Base-by-base conservation (phyloP, 345 rosid genomes). In the Odontarrhena argentea region DNA sequence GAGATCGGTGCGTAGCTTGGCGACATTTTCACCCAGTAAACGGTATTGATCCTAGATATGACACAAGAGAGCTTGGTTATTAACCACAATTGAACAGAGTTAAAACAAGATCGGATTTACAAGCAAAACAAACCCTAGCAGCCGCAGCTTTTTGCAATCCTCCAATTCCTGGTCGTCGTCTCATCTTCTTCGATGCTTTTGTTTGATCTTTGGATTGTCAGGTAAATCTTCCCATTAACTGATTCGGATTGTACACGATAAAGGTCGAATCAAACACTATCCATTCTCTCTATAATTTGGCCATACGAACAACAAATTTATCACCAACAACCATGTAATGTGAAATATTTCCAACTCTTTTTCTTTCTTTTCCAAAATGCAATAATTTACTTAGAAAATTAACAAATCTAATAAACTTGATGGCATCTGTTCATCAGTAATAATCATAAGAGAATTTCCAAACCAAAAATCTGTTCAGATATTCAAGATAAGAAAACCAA, bases 131-230 rank as follows among this genome's bases (percentile, higher is more conserved):
- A 76, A 91, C 90, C 92, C 90, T 78, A 50, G 96, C 80, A 4
- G 82, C 94, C 14, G 87, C 98, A 18, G 90, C 91, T 10, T 83
- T 84, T 71, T 92, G 90, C 9, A 89, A 55, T 8, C 94, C 98
- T 30, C 94, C 90, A 65, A 91, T 91, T 73, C 96, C 92, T 2
- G 96, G 92, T 56, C 96, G 73, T 73, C 96, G 78, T 60, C 86
- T 83, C 96, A 84, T 91, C 30, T 8, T 51, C 24, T 18, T 37
- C 40, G 4, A n/a, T 42, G 4, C 9, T n/a, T 8, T 41, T 12
- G 22, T 38, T 18, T 12, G 60, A 52, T 55, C 54, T 55, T 55
- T 35, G 22, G 44, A 12, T 5, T 34, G 22, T 18, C 22, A 18
- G 22, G 22, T 18, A 18, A 18, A 18, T 18, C 22, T 18, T 18